Evolutionary conservation across 1,284 basidiomycete genomes (phyloP).

Genomic region (Heimioporus retisporus): DNA sequence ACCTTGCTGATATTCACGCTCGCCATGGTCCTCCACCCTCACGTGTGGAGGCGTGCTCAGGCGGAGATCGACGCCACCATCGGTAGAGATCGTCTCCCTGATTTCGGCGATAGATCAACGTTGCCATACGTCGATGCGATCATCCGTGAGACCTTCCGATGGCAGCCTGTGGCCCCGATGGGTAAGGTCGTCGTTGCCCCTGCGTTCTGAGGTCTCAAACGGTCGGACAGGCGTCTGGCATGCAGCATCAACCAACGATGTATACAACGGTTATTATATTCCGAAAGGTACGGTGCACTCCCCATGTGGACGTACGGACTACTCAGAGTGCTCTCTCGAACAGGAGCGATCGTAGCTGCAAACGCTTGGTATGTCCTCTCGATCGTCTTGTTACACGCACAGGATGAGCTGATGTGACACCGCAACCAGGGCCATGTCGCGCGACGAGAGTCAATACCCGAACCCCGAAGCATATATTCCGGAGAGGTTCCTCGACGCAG

Average conservation of each 20-base stretch:
- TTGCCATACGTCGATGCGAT: conserved; percentile 51
- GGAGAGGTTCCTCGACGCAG: conserved; percentile 22
- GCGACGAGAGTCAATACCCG: conserved; percentile 26
- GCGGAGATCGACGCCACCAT: conserved; percentile 50
- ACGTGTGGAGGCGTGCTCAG: conserved; percentile 45
- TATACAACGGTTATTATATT: conserved; percentile 28
- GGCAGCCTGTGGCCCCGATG: conserved; percentile 29
- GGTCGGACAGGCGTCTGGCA: conserved; percentile 26
- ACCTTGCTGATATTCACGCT: conserved; percentile 38
- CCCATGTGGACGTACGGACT: not conserved
- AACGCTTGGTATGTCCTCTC: conserved; percentile 19
- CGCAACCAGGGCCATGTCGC: conserved; percentile 30
- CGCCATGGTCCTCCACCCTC: conserved; percentile 46
- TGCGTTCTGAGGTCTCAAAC: not conserved
- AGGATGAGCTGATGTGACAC: too few species aligned
- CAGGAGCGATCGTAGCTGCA: conserved; percentile 24
- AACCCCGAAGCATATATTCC: conserved; percentile 27
- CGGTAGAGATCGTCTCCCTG: conserved; percentile 48
- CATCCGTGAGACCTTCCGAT: conserved; percentile 48
- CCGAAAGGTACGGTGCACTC: conserved; percentile 26
- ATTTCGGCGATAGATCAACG: conserved; percentile 45
- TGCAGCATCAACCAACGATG: conserved; percentile 18
- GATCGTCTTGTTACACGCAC: not conserved
- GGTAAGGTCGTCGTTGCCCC: conserved; percentile 8
- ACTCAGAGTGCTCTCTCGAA: not conserved